Evolutionary conservation across 2,329 filamentous ascomycete genomes (phyloP).

Genomic region (Pyrenophora tritici-repentis): DNA sequence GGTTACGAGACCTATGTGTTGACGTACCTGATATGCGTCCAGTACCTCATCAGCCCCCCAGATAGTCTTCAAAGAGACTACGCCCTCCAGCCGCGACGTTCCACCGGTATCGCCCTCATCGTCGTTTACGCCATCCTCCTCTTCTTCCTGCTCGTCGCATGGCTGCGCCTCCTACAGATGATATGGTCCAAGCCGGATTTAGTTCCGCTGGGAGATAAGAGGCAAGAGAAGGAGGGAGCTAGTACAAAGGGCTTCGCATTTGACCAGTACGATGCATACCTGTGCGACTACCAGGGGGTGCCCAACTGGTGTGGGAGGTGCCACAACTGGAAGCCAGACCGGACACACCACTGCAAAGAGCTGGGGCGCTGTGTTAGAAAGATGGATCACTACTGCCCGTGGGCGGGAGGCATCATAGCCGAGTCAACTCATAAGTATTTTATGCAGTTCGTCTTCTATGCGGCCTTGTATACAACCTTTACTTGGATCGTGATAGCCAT

Average conservation of each 20-base stretch:
- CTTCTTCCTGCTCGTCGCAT: conserved; percentile 67
- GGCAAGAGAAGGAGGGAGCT: conserved; percentile 35
- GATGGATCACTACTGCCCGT: conserved; percentile 97
- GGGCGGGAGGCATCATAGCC: conserved; percentile 89
- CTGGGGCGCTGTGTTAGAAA: conserved; percentile 80
- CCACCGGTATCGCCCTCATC: conserved; percentile 70
- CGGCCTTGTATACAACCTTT: conserved; percentile 68
- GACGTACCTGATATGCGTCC: conserved; percentile 64
- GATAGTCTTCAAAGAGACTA: conserved; percentile 22
- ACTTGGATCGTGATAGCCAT: conserved; percentile 67
- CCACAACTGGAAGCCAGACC: conserved; percentile 84
- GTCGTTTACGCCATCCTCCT: conserved; percentile 75
- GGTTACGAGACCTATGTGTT: conserved; percentile 74
- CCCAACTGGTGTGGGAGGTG: conserved; percentile 87
- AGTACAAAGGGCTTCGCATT: conserved; percentile 67
- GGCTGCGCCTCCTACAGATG: conserved; percentile 71
- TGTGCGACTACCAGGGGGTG: conserved; percentile 78
- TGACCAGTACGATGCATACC: conserved; percentile 81
- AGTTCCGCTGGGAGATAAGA: conserved; percentile 62
- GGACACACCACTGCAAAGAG: conserved; percentile 85
- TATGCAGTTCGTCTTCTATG: conserved; percentile 81
- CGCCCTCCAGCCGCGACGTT: conserved; percentile 49
- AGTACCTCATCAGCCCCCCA: conserved; percentile 68
- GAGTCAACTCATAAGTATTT: conserved; percentile 93
- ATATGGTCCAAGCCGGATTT: conserved; percentile 75